Conservation (phyloP, 768 basidiomycete genomes). For the Russula lepida region DNA sequence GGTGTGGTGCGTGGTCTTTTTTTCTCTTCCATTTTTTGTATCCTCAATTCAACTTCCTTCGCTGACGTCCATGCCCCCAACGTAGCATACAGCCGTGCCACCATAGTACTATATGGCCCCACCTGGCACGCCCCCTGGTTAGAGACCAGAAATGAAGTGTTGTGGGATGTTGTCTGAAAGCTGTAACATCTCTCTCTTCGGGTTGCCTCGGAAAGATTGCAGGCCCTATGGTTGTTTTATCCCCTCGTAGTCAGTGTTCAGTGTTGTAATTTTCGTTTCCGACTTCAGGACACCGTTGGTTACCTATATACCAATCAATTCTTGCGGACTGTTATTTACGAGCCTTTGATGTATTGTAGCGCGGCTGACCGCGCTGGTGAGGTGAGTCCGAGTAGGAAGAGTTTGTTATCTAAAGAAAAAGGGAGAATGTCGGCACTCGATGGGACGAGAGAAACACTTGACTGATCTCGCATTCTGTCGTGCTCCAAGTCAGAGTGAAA, state of each 20-base stretch:
- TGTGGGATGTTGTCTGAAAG: background rate
- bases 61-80: background rate
- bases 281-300: background rate
- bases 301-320: background rate
- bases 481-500: no score
- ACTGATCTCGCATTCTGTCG: no score
- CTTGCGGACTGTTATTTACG: no score
- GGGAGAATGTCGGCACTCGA: no score
- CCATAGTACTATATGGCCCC: slow-evolving; percentile 9
- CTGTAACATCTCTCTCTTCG: background rate
- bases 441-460: no score
- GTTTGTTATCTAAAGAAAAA: no score
- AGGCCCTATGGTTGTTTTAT: background rate
- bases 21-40: background rate
- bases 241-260: background rate
- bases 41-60: background rate
- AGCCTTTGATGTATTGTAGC: no score
- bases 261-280: background rate
- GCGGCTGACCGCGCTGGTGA: no score
- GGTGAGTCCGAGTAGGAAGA: no score
- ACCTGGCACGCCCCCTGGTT: background rate
- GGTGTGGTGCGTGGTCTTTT: background rate
- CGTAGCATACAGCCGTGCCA: background rate
- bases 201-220: background rate
- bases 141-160: background rate